These are phyloP conservation scores for Mycena epipterygia DNA, from an alignment of 768 basidiomycete species.

Conservation along the genomic window DNA sequence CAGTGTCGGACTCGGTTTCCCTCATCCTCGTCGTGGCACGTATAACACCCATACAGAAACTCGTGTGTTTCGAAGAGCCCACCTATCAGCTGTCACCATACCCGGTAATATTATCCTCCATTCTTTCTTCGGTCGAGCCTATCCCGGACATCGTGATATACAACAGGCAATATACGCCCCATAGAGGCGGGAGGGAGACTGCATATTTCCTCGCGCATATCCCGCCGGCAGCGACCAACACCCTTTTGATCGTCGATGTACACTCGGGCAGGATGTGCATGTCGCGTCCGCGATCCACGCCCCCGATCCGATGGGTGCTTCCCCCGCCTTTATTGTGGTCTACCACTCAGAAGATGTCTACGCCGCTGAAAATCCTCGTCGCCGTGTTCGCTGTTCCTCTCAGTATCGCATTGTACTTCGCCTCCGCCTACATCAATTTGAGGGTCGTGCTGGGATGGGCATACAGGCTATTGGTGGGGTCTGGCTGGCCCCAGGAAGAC, in stretches of 20 bases:
- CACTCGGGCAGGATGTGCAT: background rate
- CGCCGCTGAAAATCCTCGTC: no score
- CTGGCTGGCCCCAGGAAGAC: no score
- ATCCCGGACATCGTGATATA: constrained; percentile 25
- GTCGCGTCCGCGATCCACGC: constrained; percentile 5
- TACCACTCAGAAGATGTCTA: background rate
- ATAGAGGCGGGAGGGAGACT: background rate
- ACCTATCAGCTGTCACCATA: no score
- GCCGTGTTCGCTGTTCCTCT: no score
- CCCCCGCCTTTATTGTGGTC: constrained; percentile 5
- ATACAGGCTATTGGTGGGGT: no score
- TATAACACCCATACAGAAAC: constrained; percentile 4
- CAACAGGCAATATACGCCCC: constrained; percentile 10
- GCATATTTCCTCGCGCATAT: constrained; percentile 7
- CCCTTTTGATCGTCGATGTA: constrained; percentile 2
- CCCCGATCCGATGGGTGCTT: constrained; percentile 8
- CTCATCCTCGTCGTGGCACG: constrained; percentile 16
- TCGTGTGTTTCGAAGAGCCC: constrained; percentile 13
- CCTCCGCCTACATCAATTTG: no score
- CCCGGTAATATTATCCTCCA: background rate
- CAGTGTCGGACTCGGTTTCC: constrained; percentile 16
- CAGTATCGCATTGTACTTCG: no score
- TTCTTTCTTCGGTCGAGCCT: background rate
- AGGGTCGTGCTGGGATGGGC: no score
- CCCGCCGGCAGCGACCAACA: background rate